These are phyloP conservation scores for Phanerodontia chrysosporium DNA, from an alignment of 768 basidiomycete genomes.

Conservation along the genomic window DNA sequence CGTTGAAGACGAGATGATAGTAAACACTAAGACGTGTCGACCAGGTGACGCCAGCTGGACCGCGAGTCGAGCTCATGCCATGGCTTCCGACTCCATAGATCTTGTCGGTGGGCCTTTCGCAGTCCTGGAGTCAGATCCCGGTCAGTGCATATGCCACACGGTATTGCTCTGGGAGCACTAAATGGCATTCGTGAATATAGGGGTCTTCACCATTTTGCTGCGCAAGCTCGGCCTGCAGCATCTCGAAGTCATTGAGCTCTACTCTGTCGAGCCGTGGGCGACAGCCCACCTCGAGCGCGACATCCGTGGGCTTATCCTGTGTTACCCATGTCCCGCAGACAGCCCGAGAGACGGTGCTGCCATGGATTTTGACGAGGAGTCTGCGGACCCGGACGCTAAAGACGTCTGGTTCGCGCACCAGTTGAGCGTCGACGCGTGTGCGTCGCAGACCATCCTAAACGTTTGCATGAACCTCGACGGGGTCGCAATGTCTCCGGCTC, in stretches of 20 bases:
- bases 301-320: constrained; percentile 59
- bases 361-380: constrained; percentile 28
- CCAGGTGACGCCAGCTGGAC: too few relatives aligned
- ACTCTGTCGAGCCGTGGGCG: constrained; percentile 61
- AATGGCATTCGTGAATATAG: constrained; percentile 24
- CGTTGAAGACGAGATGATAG: too few relatives aligned
- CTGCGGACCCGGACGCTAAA: constrained; percentile 45
- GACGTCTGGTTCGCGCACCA: constrained; percentile 68
- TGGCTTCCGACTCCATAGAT: constrained; percentile 24
- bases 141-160: constrained; percentile 19
- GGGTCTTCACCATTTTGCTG: constrained; percentile 56
- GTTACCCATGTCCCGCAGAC: constrained; percentile 49
- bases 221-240: constrained; percentile 49
- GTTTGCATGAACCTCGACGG: constrained; percentile 53
- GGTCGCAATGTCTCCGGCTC: constrained; percentile 42
- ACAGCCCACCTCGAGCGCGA: constrained; percentile 45
- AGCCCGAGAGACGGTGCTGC: constrained; percentile 11
- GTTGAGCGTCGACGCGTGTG: constrained; percentile 62
- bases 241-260: constrained; percentile 54
- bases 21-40: too few relatives aligned
- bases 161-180: too few relatives aligned
- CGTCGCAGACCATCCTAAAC: constrained; percentile 58
- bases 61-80: not conserved
- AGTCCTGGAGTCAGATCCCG: constrained; percentile 50
- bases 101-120: constrained; percentile 61